Base-by-base conservation (phyloP, 2,329 filamentous ascomycete genomes). In the Cladorrhinum sp. region DNA sequence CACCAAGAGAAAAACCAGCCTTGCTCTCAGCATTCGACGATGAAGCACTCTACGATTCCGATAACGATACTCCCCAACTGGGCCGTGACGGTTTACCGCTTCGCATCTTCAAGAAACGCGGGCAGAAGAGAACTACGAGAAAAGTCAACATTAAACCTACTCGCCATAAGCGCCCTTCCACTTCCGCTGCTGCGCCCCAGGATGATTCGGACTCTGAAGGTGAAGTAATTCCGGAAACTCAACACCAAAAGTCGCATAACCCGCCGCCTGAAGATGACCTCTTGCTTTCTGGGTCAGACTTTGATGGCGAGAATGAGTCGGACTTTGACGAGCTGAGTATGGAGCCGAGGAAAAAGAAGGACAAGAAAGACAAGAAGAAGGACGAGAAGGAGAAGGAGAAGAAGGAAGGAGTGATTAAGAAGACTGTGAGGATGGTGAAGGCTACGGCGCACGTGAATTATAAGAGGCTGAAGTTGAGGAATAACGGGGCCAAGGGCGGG, bases 21-120 rank as follows among this genome's bases (percentile, higher is more conserved):
- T 77, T 83, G 5, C 76, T 87, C 0, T 82, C 84, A 42, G 85
- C 82, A 0, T 89, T 88, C 54, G 86, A 89, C 60, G 85, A 89
- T 60, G 86, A 88, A 67, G 79, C 69, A 7, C 68, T 79, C 62
- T 83, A 84, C 68, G 86, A 88, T 63, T 74, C 76, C 1, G 76
- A 76, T 2, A 81, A 82, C 1, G 71, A 74, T 10, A 62, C 63
- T 12, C 57, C 53, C 8, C 71, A 74, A n/a, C 60, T 81, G 12
- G 84, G 78, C 57, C 78, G 77, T n/a, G 76, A 85, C 67, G 86
- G 86, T 1, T 79, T 83, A 64, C 86, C 86, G 2, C 72, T 86
- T 39, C 84, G 81, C 58, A 74, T 84, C 1, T 94, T 83, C 79
- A 94, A 93, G 80, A 95, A 95, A 82, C 91, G 90, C 77, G 90